Conservation (phyloP, 139 green algal species). For the Volvox africanus region DNA sequence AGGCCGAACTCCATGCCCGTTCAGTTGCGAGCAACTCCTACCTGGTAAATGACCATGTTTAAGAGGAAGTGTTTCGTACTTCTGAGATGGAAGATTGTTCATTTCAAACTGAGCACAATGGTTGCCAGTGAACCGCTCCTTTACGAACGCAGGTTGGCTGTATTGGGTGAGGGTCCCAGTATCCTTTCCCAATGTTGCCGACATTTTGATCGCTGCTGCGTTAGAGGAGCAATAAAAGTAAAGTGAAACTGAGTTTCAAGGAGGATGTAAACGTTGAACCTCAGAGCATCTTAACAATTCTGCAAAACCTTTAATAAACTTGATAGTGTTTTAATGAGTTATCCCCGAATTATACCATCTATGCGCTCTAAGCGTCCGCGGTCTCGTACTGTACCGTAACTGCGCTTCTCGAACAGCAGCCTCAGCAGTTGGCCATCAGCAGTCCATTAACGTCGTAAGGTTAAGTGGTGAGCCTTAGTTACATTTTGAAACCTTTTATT, state of each 20-base stretch:
- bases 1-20: no score
- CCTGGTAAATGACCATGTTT: slow-evolving; percentile 37
- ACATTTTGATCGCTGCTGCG: neutral
- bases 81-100: slow-evolving; percentile 39
- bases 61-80: slow-evolving; percentile 48
- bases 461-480: no score
- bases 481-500: no score
- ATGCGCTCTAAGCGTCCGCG: neutral
- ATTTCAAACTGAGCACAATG: slow-evolving; percentile 39
- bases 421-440: no score
- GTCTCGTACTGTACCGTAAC: neutral
- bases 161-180: slow-evolving; percentile 35
- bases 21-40: neutral
- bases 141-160: slow-evolving; percentile 8
- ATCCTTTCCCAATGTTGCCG: neutral
- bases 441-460: no score
- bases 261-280: no score
- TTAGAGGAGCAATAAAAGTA: neutral
- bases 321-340: no score
- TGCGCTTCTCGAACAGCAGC: neutral
- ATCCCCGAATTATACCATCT: no score
- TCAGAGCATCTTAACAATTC: no score
- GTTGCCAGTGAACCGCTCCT: neutral
- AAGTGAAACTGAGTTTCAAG: no score
- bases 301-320: no score